These are phyloP conservation scores for Neolecta irregularis DNA, from an alignment of 1,139 yeast species.

Conservation along the genomic window DNA sequence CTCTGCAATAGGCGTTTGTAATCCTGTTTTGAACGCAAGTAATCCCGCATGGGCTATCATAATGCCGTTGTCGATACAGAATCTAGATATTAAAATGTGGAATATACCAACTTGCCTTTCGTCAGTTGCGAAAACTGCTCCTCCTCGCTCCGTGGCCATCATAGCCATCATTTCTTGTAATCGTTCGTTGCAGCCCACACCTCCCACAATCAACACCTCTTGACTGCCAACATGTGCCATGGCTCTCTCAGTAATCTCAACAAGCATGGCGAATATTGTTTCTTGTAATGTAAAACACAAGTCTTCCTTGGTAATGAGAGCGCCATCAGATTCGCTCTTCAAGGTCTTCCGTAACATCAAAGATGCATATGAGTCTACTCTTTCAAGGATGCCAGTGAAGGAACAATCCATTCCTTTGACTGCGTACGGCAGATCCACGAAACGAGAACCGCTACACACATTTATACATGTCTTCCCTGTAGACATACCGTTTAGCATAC, in stretches of 20 bases:
- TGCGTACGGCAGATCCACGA: constrained; percentile 76
- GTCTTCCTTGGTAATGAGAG: constrained; percentile 59
- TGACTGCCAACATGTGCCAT: constrained; percentile 91
- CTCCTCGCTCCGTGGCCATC: constrained; percentile 83
- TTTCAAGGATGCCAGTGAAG: constrained; percentile 87
- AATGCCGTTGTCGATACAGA: constrained; percentile 92
- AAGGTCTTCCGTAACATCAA: constrained; percentile 44
- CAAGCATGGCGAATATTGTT: constrained; percentile 84
- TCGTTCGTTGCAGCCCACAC: constrained; percentile 88
- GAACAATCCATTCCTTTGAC: constrained; percentile 97
- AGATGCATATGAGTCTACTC: constrained; percentile 64
- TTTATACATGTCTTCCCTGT: constrained; percentile 21
- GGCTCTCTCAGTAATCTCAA: constrained; percentile 94
- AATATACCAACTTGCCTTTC: constrained; percentile 35
- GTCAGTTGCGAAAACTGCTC: constrained; percentile 82
- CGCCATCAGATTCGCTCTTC: constrained; percentile 32
- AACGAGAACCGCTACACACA: constrained; percentile 33
- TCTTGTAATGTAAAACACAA: constrained; percentile 88
- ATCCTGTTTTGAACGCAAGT: constrained; percentile 72
- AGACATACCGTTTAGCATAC: constrained; percentile 45
- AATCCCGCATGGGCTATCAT: constrained; percentile 99
- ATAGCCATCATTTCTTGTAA: constrained; percentile 89
- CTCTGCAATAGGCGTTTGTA: constrained; percentile 38
- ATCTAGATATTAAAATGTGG: constrained; percentile 20
- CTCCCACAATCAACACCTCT: constrained; percentile 91